Conservation (phyloP, 768 basidiomycete species). For the Rhodotorula toruloides region DNA sequence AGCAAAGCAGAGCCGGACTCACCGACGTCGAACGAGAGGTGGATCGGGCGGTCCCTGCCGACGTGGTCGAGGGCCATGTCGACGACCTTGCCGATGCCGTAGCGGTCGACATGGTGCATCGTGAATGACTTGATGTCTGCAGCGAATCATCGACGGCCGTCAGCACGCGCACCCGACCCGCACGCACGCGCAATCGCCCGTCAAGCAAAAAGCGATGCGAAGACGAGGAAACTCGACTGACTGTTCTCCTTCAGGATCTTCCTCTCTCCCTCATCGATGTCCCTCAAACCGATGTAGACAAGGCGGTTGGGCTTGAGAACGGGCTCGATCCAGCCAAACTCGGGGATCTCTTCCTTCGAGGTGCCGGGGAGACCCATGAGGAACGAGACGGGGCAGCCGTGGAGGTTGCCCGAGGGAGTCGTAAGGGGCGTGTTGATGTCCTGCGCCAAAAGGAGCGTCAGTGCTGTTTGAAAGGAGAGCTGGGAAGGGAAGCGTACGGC, state of each 20-base stretch:
- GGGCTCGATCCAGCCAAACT: conserved; percentile 52
- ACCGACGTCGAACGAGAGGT: conserved; percentile 86
- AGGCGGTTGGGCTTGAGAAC: conserved; percentile 65
- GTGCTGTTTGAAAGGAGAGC: neutral
- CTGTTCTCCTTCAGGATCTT: conserved; percentile 69
- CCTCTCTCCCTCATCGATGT: conserved; percentile 84
- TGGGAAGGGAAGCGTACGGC: conserved; percentile 29
- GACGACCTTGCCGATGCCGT: conserved; percentile 63
- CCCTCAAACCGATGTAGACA: conserved; percentile 96
- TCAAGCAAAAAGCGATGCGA: neutral
- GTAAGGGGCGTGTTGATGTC: conserved; percentile 89
- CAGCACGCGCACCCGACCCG: too few species aligned
- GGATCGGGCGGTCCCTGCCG: conserved; percentile 80
- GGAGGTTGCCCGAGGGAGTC: conserved; percentile 80
- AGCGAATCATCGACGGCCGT: too few species aligned
- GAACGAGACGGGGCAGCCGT: conserved; percentile 98
- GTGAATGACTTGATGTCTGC: conserved; percentile 78
- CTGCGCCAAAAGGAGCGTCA: conserved; percentile 1
- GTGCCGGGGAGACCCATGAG: conserved; percentile 58
- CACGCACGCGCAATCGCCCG: too few species aligned
- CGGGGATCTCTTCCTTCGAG: conserved; percentile 46
- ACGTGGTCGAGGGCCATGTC: conserved; percentile 95
- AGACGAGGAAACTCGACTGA: neutral
- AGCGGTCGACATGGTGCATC: conserved; percentile 76
- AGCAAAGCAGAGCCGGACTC: conserved; percentile 48